A percentile compares a stretch with the other conserved stretches of the same genome.
phyloP scores from a whole-genome alignment of 352 stramenopile species.

The Phytophthora pluvialis region DNA sequence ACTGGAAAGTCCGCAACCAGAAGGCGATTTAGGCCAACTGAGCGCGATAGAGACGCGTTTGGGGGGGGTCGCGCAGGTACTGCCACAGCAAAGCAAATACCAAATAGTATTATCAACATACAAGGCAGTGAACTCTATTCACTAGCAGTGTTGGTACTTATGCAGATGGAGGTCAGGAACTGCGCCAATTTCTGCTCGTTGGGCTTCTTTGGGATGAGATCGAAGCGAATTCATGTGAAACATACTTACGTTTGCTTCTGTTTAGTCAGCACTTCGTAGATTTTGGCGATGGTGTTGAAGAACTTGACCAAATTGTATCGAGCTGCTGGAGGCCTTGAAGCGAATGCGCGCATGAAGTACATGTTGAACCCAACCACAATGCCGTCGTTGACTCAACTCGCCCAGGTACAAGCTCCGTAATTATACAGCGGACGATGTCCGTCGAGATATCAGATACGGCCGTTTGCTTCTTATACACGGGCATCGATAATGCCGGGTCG shows the following conservation, averaged over 20 bases:
- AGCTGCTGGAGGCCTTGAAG: neutral
- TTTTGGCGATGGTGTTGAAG: conserved; percentile 40
- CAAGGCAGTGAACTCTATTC: no score
- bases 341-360: conserved; percentile 49
- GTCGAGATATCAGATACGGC: no score
- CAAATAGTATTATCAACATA: no score
- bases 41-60: conserved; percentile 57
- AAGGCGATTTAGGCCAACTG: conserved; percentile 1
- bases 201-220: conserved; percentile 25
- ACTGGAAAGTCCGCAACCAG: neutral
- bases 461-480: no score
- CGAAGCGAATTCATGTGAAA: conserved; percentile 43
- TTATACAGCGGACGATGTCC: no score
- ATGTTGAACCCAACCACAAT: conserved; percentile 61
- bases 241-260: conserved; percentile 44
- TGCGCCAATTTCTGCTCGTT: conserved; percentile 56
- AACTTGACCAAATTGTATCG: conserved; percentile 44
- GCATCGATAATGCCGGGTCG: neutral
- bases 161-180: conserved; percentile 26
- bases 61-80: conserved; percentile 6
- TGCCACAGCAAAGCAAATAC: no score
- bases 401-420: no score
- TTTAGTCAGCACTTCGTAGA: conserved; percentile 33
- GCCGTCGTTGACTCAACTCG: conserved; percentile 51
- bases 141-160: no score